A percentile compares a stretch with the other conserved stretches of the same genome.
Conservation (phyloP, 768 basidiomycete species). For the Galerina marginata region DNA sequence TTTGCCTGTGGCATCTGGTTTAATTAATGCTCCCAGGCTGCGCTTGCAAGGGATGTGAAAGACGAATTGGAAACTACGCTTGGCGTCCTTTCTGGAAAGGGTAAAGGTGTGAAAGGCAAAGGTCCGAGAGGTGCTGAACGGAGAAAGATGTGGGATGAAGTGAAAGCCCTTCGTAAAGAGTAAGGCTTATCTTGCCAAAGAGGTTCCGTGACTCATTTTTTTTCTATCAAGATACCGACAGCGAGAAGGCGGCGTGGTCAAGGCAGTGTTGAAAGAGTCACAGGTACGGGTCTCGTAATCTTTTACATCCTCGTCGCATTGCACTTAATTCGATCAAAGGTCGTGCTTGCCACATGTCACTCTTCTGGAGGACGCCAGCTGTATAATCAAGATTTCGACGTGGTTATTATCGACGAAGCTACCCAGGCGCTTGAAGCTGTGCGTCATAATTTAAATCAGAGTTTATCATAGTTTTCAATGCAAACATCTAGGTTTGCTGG, state of each 20-base stretch:
- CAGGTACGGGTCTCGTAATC: slow-evolving; percentile 50
- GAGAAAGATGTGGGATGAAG: slow-evolving; percentile 87
- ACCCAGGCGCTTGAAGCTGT: slow-evolving; percentile 97
- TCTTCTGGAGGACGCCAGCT: slow-evolving; percentile 88
- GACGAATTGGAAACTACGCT: slow-evolving; percentile 79
- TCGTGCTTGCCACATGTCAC: slow-evolving; percentile 94
- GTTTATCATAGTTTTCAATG: slow-evolving; percentile 11
- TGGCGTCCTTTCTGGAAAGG: slow-evolving; percentile 69
- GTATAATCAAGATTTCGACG: slow-evolving; percentile 80
- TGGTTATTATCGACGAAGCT: slow-evolving; percentile 96
- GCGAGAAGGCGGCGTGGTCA: slow-evolving; percentile 85
- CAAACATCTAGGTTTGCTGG: slow-evolving; percentile 77
- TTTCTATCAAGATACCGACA: slow-evolving; percentile 72
- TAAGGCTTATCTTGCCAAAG: slow-evolving; percentile 37
- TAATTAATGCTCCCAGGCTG: slow-evolving; percentile 52
- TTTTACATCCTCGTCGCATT: not conserved
- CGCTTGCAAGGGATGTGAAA: slow-evolving; percentile 88
- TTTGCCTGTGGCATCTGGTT: not conserved
- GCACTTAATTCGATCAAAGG: slow-evolving; percentile 40
- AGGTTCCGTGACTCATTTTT: not conserved
- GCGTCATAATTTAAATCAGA: slow-evolving; percentile 23
- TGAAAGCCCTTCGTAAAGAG: slow-evolving; percentile 90
- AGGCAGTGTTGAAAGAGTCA: slow-evolving; percentile 78
- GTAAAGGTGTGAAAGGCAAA: slow-evolving; percentile 76
- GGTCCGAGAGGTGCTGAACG: slow-evolving; percentile 73